Conservation (phyloP, 768 basidiomycete species). For the Tephrocybe sp. region DNA sequence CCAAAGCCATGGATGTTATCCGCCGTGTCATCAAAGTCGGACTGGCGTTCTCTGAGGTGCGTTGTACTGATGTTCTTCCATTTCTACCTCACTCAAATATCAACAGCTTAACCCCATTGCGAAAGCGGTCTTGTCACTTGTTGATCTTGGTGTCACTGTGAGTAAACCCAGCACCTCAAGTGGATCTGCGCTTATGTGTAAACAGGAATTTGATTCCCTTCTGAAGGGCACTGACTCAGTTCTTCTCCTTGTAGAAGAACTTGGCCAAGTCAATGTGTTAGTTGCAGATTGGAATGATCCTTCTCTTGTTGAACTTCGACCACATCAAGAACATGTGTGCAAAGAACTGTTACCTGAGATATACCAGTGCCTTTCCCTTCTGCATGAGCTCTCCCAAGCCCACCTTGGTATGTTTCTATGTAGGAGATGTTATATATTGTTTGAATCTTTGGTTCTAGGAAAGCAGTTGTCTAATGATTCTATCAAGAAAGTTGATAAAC, state of each 20-base stretch:
- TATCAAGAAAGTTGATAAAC: background rate
- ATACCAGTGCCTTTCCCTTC: background rate
- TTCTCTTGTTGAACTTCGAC: background rate
- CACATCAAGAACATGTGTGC: background rate
- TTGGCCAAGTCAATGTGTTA: background rate
- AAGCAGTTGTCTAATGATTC: background rate
- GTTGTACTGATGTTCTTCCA: too few species aligned
- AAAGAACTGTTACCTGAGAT: background rate
- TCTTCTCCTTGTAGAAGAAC: background rate
- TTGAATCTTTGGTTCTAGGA: background rate
- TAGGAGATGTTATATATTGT: background rate
- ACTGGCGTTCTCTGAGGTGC: too few species aligned
- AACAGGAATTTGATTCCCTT: background rate
- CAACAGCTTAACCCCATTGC: background rate
- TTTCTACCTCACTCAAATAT: background rate
- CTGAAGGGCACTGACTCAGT: background rate
- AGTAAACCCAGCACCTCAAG: background rate
- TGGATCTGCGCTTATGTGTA: background rate
- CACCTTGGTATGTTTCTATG: background rate
- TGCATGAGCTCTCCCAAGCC: background rate
- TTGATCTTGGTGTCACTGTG: background rate
- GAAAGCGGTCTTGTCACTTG: background rate
- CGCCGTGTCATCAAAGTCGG: too few species aligned
- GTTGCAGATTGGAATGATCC: background rate
- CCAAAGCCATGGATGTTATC: too few species aligned